A percentile compares a stretch with the other conserved stretches of the same genome.
Conservation (phyloP, 2,329 filamentous ascomycete species). For the Talaromyces sp. region DNA sequence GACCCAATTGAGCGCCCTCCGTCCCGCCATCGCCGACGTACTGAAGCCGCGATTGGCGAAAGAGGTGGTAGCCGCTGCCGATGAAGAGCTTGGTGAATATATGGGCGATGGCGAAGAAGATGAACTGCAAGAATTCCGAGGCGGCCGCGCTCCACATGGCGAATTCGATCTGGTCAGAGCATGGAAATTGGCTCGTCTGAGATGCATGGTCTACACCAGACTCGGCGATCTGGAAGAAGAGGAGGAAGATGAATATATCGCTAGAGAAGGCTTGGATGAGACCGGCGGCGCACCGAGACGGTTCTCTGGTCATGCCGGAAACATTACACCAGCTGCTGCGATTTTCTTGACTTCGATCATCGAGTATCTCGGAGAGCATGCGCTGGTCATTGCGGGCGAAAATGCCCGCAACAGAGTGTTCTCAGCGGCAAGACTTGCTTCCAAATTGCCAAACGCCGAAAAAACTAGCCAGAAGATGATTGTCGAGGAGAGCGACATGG, state of each 20-base stretch:
- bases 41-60: slow-evolving; percentile 85
- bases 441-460: slow-evolving; percentile 5
- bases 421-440: slow-evolving; percentile 29
- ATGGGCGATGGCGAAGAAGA: slow-evolving; percentile 76
- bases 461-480: slow-evolving; percentile 62
- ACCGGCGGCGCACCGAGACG: slow-evolving; percentile 55
- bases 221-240: slow-evolving; percentile 97
- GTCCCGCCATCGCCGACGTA: slow-evolving; percentile 79
- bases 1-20: slow-evolving; percentile 69
- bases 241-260: slow-evolving; percentile 85
- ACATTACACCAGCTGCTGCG: slow-evolving; percentile 83
- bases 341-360: slow-evolving; percentile 95
- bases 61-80: slow-evolving; percentile 76
- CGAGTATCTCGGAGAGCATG: slow-evolving; percentile 90
- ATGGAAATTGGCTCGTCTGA: slow-evolving; percentile 88
- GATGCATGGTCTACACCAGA: slow-evolving; percentile 98
- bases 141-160: slow-evolving; percentile 48
- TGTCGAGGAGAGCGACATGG: slow-evolving; percentile 90
- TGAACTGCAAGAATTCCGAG: slow-evolving; percentile 56
- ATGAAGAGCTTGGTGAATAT: slow-evolving; percentile 85
- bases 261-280: slow-evolving; percentile 69
- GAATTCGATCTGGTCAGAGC: slow-evolving; percentile 88
- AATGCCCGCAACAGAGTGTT: slow-evolving; percentile 59
- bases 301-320: slow-evolving; percentile 55
- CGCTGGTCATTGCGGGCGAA: slow-evolving; percentile 80